Percentiles rank a stretch among this genome's conserved stretches.
phyloP scores from a whole-genome alignment of 163 green algal genomes.

The Volvox carteri region DNA sequence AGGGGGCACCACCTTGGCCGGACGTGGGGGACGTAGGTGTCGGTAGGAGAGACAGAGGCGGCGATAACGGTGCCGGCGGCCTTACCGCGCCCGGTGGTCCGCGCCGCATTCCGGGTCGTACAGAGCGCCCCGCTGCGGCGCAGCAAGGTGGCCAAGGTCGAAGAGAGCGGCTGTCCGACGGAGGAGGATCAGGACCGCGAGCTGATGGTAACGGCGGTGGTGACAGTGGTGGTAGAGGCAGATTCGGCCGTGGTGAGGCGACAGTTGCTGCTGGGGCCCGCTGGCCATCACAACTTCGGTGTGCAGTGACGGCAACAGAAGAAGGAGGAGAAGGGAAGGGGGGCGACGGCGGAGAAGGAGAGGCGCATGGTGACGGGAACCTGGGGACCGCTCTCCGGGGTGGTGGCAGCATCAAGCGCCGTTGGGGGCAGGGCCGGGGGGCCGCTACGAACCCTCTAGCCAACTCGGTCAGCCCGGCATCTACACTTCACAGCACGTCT shows the following conservation, averaged over 20 bases:
- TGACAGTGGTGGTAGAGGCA: not conserved
- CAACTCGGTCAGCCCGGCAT: not conserved
- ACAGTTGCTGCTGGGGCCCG: too few species aligned
- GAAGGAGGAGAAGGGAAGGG: not conserved
- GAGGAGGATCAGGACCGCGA: too few species aligned
- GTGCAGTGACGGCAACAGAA: not conserved
- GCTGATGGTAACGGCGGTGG: not conserved
- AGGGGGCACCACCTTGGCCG: too few species aligned
- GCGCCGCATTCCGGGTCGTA: too few species aligned
- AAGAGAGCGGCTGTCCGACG: too few species aligned
- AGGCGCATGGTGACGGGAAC: not conserved
- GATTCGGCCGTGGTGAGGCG: not conserved
- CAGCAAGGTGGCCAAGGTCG: too few species aligned
- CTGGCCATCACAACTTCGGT: not conserved
- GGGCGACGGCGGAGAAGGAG: not conserved
- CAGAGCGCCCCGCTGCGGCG: too few species aligned
- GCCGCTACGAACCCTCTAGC: not conserved
- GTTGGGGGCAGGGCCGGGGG: not conserved
- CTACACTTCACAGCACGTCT: not conserved
- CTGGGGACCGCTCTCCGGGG: too few species aligned
- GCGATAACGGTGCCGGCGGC: too few species aligned
- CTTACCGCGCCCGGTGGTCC: too few species aligned
- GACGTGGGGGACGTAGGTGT: too few species aligned
- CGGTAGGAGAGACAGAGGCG: too few species aligned
- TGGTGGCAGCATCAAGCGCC: not conserved